These are phyloP conservation scores for Euphorbia tirucalli DNA, from an alignment of 345 rosid genomes.

Conservation along the genomic window DNA sequence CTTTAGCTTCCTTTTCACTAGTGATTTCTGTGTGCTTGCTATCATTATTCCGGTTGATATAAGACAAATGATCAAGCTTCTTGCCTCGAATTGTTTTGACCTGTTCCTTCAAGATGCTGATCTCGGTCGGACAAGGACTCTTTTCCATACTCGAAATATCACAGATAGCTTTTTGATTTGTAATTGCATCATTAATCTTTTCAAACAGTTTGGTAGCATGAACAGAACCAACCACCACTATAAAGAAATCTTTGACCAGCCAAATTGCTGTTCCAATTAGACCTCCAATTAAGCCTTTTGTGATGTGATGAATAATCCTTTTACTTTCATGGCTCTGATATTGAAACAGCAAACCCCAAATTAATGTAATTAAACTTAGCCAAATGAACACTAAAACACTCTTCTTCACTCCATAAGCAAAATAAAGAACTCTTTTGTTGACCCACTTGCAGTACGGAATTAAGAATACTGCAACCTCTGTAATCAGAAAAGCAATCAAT, in stretches of 20 bases:
- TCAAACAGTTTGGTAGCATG: conserved; percentile 52
- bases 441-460: conserved; percentile 52
- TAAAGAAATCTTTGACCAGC: conserved; percentile 43
- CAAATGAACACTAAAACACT: conserved; percentile 30
- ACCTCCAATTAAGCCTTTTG: conserved; percentile 36
- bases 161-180: conserved; percentile 45
- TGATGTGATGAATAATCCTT: conserved; percentile 31
- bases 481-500: conserved; percentile 41
- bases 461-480: conserved; percentile 37
- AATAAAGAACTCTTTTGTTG: conserved; percentile 56
- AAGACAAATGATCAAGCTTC: no score
- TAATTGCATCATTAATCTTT: conserved; percentile 52
- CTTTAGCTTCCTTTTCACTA: no score
- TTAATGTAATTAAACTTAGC: background rate
- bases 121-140: no score
- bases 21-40: no score
- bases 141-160: conserved; percentile 34
- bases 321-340: conserved; percentile 33
- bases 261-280: conserved; percentile 47
- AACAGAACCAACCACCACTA: conserved; percentile 46
- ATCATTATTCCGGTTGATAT: no score
- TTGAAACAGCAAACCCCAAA: conserved; percentile 27
- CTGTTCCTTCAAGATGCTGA: no score
- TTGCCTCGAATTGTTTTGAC: background rate
- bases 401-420: conserved; percentile 46